phyloP scores from a whole-genome alignment of 805 yeast species.

The Wickerhamomyces subpelliculosus region DNA sequence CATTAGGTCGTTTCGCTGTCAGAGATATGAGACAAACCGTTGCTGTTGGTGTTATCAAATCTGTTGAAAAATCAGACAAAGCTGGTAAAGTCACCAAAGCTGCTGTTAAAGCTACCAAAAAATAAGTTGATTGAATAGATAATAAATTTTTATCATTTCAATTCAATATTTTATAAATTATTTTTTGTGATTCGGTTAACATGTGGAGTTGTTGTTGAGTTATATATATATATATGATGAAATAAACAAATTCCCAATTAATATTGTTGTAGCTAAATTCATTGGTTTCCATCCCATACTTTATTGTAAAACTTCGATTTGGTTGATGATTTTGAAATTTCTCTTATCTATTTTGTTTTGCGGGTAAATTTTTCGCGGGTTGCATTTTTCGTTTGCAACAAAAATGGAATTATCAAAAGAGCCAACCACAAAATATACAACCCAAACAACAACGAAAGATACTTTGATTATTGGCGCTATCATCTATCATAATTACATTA shows the following conservation, averaged over 20 bases:
- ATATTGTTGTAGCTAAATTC: too few relatives aligned
- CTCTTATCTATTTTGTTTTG: too few relatives aligned
- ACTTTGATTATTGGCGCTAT: too few relatives aligned
- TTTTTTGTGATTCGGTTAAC: background rate
- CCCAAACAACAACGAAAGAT: too few relatives aligned
- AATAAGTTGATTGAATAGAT: conserved; percentile 12
- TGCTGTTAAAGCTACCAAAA: conserved; percentile 41
- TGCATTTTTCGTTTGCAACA: too few relatives aligned
- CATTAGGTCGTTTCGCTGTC: conserved; percentile 97
- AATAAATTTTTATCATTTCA: background rate
- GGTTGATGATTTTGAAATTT: too few relatives aligned
- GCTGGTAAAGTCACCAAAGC: conserved; percentile 97
- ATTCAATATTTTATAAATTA: background rate
- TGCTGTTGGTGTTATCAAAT: conserved; percentile 99
- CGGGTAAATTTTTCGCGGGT: too few relatives aligned
- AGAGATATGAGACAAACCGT: conserved; percentile 99
- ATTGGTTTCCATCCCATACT: too few relatives aligned
- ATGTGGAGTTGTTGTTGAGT: background rate
- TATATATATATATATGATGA: background rate
- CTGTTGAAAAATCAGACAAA: conserved; percentile 79
- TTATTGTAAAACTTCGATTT: too few relatives aligned
- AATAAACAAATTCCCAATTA: background rate
- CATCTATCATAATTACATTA: too few relatives aligned
- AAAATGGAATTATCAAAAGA: too few relatives aligned
- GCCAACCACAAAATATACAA: too few relatives aligned